phyloP scores from a whole-genome alignment of 441 rosid species.

The Pelargonium cotyledonis region DNA sequence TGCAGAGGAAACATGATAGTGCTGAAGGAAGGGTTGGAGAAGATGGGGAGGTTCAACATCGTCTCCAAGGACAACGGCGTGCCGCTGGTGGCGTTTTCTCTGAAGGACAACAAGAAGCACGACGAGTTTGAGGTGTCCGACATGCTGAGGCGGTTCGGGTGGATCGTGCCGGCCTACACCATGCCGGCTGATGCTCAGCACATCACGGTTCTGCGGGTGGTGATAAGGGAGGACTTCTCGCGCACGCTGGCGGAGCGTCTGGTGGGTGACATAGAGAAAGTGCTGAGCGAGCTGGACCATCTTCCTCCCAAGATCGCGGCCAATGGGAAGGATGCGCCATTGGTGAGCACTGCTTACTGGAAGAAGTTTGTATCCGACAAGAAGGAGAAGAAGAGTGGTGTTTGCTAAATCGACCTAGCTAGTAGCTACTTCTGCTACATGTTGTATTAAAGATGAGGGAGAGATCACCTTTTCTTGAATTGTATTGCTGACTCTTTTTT shows the following conservation, averaged over 20 bases:
- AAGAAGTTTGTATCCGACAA: conserved; percentile 20
- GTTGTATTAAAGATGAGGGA: background rate
- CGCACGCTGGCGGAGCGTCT: conserved; percentile 27
- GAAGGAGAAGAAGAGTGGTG: conserved; percentile 19
- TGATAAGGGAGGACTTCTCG: conserved; percentile 28
- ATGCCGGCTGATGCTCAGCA: conserved; percentile 89
- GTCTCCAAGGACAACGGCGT: conserved; percentile 82
- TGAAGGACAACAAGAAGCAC: conserved; percentile 57
- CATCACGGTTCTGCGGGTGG: conserved; percentile 77
- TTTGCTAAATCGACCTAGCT: conserved; percentile 13
- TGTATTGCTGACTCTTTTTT: background rate
- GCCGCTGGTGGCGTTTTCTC: conserved; percentile 82
- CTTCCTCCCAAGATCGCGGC: conserved; percentile 16
- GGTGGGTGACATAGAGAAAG: conserved; percentile 16
- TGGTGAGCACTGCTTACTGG: conserved; percentile 9
- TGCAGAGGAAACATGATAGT: conserved; percentile 62
- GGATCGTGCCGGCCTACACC: conserved; percentile 87
- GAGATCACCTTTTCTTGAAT: background rate
- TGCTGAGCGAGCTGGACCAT: conserved; percentile 14
- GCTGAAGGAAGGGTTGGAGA: conserved; percentile 58
- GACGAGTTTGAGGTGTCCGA: conserved; percentile 68
- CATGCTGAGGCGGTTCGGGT: conserved; percentile 67
- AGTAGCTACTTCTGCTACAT: background rate
- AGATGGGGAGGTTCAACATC: conserved; percentile 55
- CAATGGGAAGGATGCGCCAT: background rate